Conservation (phyloP, 1,139 yeast species). For the Debaryomycetaceae sp. region DNA sequence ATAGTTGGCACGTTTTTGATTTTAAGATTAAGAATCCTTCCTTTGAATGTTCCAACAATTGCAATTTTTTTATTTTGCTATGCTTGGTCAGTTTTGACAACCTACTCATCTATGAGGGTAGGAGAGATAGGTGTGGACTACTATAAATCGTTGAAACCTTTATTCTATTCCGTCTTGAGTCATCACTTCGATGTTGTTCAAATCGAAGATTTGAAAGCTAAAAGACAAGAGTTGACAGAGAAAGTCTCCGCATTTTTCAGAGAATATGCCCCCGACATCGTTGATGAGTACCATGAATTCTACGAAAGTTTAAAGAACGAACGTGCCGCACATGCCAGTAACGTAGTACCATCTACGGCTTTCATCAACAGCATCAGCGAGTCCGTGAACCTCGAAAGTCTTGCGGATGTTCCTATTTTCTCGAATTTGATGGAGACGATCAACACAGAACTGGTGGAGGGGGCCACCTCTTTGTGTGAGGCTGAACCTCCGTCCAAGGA, state of each 20-base stretch:
- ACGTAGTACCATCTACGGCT: no score
- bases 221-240: conserved; percentile 51
- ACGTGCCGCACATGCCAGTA: no score
- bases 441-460: no score
- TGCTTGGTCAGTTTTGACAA: conserved; percentile 39
- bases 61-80: conserved; percentile 31
- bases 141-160: conserved; percentile 38
- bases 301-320: conserved; percentile 15
- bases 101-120: conserved; percentile 39
- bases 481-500: no score
- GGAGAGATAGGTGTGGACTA: conserved; percentile 43
- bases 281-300: conserved; percentile 55
- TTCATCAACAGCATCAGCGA: conserved; percentile 10
- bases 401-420: conserved; percentile 25
- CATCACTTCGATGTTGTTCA: conserved; percentile 35
- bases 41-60: conserved; percentile 9
- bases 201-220: conserved; percentile 51
- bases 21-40: conserved; percentile 15
- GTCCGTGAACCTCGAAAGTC: conserved; percentile 7
- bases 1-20: conserved; percentile 34
- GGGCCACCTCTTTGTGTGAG: no score
- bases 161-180: conserved; percentile 36
- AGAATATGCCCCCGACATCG: conserved; percentile 70
- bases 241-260: conserved; percentile 68
- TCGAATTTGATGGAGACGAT: conserved; percentile 1